Percentiles rank a stretch among this genome's conserved stretches.
phyloP scores from a whole-genome alignment of 2,329 filamentous ascomycete genomes.

The Ophiocordyceps camponoti-leonardi region DNA sequence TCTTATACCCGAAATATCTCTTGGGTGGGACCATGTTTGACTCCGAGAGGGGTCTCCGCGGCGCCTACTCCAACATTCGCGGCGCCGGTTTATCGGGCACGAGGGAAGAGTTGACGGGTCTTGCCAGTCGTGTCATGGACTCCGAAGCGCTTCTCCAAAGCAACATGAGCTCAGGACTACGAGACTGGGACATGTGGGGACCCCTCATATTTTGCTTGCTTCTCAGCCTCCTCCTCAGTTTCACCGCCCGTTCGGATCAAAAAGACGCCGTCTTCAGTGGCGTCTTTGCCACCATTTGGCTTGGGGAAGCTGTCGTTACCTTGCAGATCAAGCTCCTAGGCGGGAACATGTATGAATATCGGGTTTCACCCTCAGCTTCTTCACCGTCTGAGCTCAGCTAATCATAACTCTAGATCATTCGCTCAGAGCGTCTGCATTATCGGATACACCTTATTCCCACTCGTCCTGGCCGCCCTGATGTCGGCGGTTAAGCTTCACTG shows the following conservation, averaged over 20 bases:
- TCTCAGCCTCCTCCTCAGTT: constrained; percentile 72
- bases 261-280: constrained; percentile 84
- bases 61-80: constrained; percentile 44
- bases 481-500: constrained; percentile 67
- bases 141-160: constrained; percentile 44
- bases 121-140: constrained; percentile 46
- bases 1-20: constrained; percentile 88
- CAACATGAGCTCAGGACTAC: constrained; percentile 73
- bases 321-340: constrained; percentile 92
- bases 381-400: constrained; percentile 1
- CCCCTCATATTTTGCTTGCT: constrained; percentile 87
- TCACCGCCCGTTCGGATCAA: constrained; percentile 64
- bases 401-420: constrained; percentile 54
- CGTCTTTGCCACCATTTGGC: constrained; percentile 93
- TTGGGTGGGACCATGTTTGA: constrained; percentile 54
- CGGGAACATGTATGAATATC: constrained; percentile 72
- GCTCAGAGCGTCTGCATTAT: constrained; percentile 97
- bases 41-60: constrained; percentile 32
- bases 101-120: constrained; percentile 41
- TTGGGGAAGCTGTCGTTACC: constrained; percentile 93
- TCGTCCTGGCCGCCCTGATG: constrained; percentile 81
- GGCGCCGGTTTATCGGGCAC: constrained; percentile 41
- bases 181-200: constrained; percentile 98
- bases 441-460: constrained; percentile 91
- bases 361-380: not conserved